Evolutionary conservation across 2,329 filamentous ascomycete genomes (phyloP), one percentile per base, ranked within the genome.

Genomic region (Aspergillus sergii): DNA sequence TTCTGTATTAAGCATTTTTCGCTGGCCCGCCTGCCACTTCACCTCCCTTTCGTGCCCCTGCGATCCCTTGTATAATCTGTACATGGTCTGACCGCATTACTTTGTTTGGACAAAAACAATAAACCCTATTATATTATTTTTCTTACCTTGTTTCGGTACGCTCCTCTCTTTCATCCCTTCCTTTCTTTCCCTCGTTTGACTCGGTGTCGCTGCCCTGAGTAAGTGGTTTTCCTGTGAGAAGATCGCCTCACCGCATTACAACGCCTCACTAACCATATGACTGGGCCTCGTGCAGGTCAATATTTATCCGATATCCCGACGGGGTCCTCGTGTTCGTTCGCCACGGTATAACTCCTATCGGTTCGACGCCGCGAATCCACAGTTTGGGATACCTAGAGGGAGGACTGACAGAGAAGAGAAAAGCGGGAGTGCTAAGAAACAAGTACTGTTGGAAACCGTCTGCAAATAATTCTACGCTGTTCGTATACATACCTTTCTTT

Each of bases 51-150:
- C 70, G 58, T 65, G 65, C 62, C 69, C 70, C 71, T 71, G 69
- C 64, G 60, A 61, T 66, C 65, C 69, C 67, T 68, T 72, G 70
- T 74, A 69, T 73, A 68, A 66, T 70, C 66, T 73, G 69, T 73
- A 71, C 71, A 72, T 72, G 71, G 70, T 64, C 66, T 68, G 69
- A 66, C 65, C 66, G 67, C 58, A 64, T 68, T 69, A 65, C 63
- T 68, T 68, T 48, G 51, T 70, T 61, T 50, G 62, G 65, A 68
- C 64, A 67, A 60, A 66, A 68, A 65, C 58, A 41, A 65, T 65
- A 61, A 50, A 61, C 58, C 60, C 32, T 53, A 32, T 64, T 59
- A 59, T 66, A 66, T 64, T 67, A 46, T 64, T 64, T 65, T 61
- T 51, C 48, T 43, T 32, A 41, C 60, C 55, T 58, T 56, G 61